These are phyloP conservation scores for Sindora glabra DNA, from an alignment of 306 rosid genomes.

Conservation along the genomic window DNA sequence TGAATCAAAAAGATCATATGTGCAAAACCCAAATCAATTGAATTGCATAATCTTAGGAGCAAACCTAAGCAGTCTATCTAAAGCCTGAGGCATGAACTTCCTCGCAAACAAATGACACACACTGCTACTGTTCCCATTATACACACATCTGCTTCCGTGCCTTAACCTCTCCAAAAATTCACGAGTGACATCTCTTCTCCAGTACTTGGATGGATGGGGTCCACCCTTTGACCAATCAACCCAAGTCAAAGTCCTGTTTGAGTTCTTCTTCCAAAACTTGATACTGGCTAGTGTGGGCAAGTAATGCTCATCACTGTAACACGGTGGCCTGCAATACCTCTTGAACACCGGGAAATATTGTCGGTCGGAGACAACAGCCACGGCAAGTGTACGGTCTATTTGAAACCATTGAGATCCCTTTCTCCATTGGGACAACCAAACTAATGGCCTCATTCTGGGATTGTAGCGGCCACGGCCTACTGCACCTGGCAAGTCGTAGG, in stretches of 20 bases:
- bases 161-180: slow-evolving; percentile 50
- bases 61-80: slow-evolving; percentile 61
- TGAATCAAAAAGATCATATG: no score
- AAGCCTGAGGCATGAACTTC: slow-evolving; percentile 53
- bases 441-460: slow-evolving; percentile 36
- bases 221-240: slow-evolving; percentile 86
- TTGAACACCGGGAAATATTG: slow-evolving; percentile 39
- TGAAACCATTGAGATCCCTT: slow-evolving; percentile 97
- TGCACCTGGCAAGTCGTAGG: slow-evolving; percentile 30
- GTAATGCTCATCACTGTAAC: slow-evolving; percentile 80
- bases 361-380: slow-evolving; percentile 38
- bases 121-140: slow-evolving; percentile 43
- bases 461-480: slow-evolving; percentile 71
- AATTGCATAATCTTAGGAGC: slow-evolving; percentile 76
- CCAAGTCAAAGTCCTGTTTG: slow-evolving; percentile 83
- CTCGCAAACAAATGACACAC: slow-evolving; percentile 79
- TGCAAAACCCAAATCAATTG: slow-evolving; percentile 8
- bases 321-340: slow-evolving; percentile 28
- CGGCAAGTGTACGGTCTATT: slow-evolving; percentile 50
- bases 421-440: slow-evolving; percentile 55
- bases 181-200: slow-evolving; percentile 31
- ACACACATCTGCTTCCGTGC: slow-evolving; percentile 40
- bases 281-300: slow-evolving; percentile 56
- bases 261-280: slow-evolving; percentile 32
- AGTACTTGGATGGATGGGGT: slow-evolving; percentile 54